Percentiles rank a stretch among this genome's conserved stretches.
These are phyloP conservation scores for Afroboletus lepidellus DNA, from an alignment of 1,284 basidiomycete genomes.

Conservation along the genomic window DNA sequence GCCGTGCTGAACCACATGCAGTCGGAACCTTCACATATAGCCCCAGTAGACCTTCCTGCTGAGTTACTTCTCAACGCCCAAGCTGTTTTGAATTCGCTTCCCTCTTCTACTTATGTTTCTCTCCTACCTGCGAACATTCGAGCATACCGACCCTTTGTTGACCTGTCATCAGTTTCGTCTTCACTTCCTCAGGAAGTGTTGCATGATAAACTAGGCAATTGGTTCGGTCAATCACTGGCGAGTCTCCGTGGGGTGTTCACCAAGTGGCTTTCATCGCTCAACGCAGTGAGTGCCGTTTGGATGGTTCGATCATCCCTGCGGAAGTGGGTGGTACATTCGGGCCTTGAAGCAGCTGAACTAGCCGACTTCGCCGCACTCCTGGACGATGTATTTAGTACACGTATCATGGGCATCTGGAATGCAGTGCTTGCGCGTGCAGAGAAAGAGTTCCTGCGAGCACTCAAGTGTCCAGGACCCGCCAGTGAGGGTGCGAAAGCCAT, in stretches of 20 bases:
- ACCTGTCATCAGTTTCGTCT: conserved; percentile 55
- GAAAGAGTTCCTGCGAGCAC: conserved; percentile 42
- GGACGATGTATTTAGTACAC: conserved; percentile 50
- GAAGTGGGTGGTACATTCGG: conserved; percentile 44
- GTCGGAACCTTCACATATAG: conserved; percentile 37
- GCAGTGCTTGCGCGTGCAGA: conserved; percentile 43
- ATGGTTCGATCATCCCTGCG: conserved; percentile 50
- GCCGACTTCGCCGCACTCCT: conserved; percentile 41
- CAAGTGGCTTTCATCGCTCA: conserved; percentile 57
- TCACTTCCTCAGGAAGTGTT: conserved; percentile 45
- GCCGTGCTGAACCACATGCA: conserved; percentile 60
- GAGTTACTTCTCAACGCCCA: conserved; percentile 65
- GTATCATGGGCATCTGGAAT: conserved; percentile 59
- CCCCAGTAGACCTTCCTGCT: conserved; percentile 39
- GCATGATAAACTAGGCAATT: conserved; percentile 48
- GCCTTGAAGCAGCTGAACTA: conserved; percentile 46
- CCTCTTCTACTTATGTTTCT: conserved; percentile 70
- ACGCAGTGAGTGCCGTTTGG: conserved; percentile 65
- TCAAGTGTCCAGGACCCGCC: conserved; percentile 26
- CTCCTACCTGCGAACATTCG: conserved; percentile 62
- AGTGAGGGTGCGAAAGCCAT: conserved; percentile 16
- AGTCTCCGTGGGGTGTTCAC: conserved; percentile 45
- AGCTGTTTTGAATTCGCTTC: conserved; percentile 57
- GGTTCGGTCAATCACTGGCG: conserved; percentile 57
- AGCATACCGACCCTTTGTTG: conserved; percentile 73